Evolutionary conservation across 1,139 yeast species (phyloP), one percentile per base, ranked within the genome.

Genomic region (Yamadazyma songkhlaensis): DNA sequence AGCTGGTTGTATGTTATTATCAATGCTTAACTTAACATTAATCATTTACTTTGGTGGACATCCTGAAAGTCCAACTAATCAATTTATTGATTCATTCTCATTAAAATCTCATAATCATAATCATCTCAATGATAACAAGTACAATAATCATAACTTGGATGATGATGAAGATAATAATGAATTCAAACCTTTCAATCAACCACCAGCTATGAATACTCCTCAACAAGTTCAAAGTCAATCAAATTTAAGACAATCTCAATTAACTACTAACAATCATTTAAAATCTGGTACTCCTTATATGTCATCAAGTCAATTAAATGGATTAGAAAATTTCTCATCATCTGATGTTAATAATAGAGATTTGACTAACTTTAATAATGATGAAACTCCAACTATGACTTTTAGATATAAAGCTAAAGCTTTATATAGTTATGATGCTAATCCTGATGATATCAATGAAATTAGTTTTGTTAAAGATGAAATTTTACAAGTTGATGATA

Each of bases 371-470:
- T 59, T 53, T 28, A 58, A 56, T 33, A 58, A 52, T 32, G 65
- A 60, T 23, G 51, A 49, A 33, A 53, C 54, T 35, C 57, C 53
- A 6, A 59, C 57, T 6, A 57, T 66, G 34, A 82, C 79, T 40
- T 90, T 87, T 64, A 87, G 95, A 34, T 86, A 85, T 58, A 78
- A 81, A 44, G 98, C 97, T 3, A 77, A 78, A 48, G 97, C 97
- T 0, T 70, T 90, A 37, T 92, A 88, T 58, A 74, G 84, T 39
- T 92, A 92, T 59, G 82, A 80, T 41, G 97, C 97, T n/a, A 88
- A 85, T 53, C 95, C 94, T 3, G 95, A 85, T 39, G 98, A 92
- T 60, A 87, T 85, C 44, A 92, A 92, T 56, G 98, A 92, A 63
- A 78, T 92, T 30, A 84, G 96, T 5, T 92, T 92, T 55, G 79